Evolutionary conservation across 441 rosid genomes (phyloP), one percentile per base, ranked within the genome.

Genomic region (Adansonia rubrostipa): DNA sequence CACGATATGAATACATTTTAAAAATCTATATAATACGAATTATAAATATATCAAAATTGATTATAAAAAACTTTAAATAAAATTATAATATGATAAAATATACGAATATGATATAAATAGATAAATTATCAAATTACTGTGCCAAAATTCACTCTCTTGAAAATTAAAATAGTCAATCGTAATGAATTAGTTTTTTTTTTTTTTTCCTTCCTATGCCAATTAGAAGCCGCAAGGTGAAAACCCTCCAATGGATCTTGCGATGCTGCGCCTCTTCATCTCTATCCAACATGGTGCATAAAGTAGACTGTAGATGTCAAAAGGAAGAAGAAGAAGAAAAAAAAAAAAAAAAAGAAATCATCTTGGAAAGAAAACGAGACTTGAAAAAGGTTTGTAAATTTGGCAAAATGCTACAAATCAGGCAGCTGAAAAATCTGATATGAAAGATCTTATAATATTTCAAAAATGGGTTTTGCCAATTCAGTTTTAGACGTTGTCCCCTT

Each of bases 251-350:
- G 78, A 73, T n/a, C 22, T 50, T 24, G 66, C 47, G 1, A 81
- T n/a, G 2, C 11, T 22, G 65, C 17, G 81, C 84, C 24, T 81
- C 84, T 6, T 28, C 48, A 9, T 53, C 54, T 19, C 10, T 63
- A 6, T 78, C 45, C 60, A 78, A 19, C 84, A 81, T 74, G 61
- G 81, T 78, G 20, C 33, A 62, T 62, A 62, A 1, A 4, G 74
- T 78, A 44, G 84, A 79, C 76, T 78, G 68, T 54, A 10, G 14
- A 44, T 42, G 50, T 33, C 57, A 60, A 66, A 20, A 11, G 8
- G 15, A 45, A 42, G 36, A 10, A 63, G 28, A 24, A 24, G 28
- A 24, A 24, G 28, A 24, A 61, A 61, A 61, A 11, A 2, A 11
- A 8, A 14, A 44, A 56, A 17, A 47, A 19, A 14, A 2, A 15